A percentile compares a stretch with the other conserved stretches of the same genome.
Conservation (phyloP, 352 stramenopile genomes). For the Globisporangium solare region DNA sequence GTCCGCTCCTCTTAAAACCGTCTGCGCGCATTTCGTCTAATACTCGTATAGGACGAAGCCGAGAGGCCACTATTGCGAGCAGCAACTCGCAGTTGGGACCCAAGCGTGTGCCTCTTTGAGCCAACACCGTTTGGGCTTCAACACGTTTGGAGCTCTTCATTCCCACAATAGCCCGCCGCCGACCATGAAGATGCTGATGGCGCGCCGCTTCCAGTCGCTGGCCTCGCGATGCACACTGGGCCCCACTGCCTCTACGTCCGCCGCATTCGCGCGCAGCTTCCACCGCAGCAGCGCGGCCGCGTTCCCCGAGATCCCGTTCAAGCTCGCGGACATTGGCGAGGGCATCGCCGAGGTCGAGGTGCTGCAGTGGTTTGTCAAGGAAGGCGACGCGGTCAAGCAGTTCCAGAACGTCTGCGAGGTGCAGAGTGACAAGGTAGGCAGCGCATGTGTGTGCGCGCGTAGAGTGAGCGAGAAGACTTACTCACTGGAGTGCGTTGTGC, state of each 20-base stretch:
- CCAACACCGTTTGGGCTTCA: background rate
- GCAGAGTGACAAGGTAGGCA: conserved; percentile 93
- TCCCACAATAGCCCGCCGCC: conserved; percentile 6
- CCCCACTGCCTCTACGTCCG: background rate
- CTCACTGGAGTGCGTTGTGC: no score
- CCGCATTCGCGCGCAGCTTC: conserved; percentile 19
- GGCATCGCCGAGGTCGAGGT: conserved; percentile 98
- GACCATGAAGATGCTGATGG: conserved; percentile 12
- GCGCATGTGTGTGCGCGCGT: background rate
- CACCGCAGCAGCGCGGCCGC: conserved; percentile 32
- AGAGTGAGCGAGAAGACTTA: no score
- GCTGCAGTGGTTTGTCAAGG: conserved; percentile 96
- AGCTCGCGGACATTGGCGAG: conserved; percentile 97
- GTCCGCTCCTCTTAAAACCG: no score
- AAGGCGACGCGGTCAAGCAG: conserved; percentile 87
- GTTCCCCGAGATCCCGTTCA: conserved; percentile 86
- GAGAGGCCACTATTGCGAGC: conserved; percentile 6
- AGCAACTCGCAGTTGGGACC: background rate
- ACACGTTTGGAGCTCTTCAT: conserved; percentile 9
- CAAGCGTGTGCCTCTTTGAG: conserved; percentile 2
- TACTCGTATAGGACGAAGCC: conserved; percentile 2
- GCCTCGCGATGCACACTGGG: background rate
- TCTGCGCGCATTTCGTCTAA: background rate
- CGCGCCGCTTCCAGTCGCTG: conserved; percentile 12
- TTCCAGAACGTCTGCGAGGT: conserved; percentile 99